phyloP scores from a whole-genome alignment of 1,284 basidiomycete genomes.

The Prillingera fragicola region DNA sequence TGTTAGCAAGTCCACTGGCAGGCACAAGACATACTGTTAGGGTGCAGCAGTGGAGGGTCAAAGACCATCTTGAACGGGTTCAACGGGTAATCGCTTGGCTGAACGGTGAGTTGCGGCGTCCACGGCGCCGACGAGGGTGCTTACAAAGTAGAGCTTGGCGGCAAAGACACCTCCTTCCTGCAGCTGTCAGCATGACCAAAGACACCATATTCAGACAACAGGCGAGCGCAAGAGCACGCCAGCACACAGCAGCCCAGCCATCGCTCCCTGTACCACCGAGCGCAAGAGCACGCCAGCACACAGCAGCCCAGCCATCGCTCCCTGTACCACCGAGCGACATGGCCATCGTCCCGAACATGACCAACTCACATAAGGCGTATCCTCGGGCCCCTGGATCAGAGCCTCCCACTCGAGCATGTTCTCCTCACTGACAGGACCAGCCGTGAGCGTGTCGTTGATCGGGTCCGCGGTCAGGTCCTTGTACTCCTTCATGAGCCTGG shows the following conservation, averaged over 20 bases:
- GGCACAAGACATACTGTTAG: constrained; percentile 79
- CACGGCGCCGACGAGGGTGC: constrained; percentile 47
- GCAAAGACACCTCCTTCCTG: constrained; percentile 95
- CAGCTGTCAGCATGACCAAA: constrained; percentile 8
- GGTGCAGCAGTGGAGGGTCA: constrained; percentile 93
- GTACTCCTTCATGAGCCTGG: constrained; percentile 87
- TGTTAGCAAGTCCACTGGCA: too few relatives aligned
- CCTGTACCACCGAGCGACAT: too few relatives aligned
- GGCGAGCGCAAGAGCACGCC: too few relatives aligned
- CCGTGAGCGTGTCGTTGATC: constrained; percentile 74
- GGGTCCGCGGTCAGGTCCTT: constrained; percentile 66
- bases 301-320: too few relatives aligned
- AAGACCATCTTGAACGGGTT: constrained; percentile 99
- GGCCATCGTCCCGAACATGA: too few relatives aligned
- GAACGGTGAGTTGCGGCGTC: constrained; percentile 9
- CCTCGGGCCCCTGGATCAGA: constrained; percentile 90
- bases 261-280: too few relatives aligned
- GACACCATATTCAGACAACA: too few relatives aligned
- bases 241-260: too few relatives aligned
- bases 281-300: too few relatives aligned
- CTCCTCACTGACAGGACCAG: constrained; percentile 80
- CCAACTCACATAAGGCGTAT: constrained; percentile 81
- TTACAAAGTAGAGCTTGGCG: constrained; percentile 84
- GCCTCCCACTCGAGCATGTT: constrained; percentile 99
- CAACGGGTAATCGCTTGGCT: constrained; percentile 88